Evolutionary conservation across 306 rosid genomes (phyloP).

Genomic region (Prinsepia uniflora): DNA sequence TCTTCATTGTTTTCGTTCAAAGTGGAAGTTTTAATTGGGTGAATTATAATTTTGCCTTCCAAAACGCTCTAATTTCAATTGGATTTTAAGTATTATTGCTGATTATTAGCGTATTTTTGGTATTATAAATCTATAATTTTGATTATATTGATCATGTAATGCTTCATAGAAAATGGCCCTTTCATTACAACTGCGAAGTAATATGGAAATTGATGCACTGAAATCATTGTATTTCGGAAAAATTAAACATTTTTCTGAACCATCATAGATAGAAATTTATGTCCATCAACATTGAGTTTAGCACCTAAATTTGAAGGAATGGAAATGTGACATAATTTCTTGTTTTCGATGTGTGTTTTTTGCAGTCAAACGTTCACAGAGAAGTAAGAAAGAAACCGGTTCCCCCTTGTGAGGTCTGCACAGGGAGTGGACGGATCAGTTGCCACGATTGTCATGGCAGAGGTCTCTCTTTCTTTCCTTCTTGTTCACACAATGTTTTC

Average conservation of each 20-base stretch:
- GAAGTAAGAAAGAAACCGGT: conserved; percentile 60
- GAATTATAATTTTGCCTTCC: background rate
- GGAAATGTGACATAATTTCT: background rate
- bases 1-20: background rate
- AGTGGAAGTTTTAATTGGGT: background rate
- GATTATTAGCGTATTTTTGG: background rate
- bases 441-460: conserved; percentile 66
- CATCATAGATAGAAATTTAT: no score
- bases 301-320: background rate
- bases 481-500: background rate
- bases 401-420: conserved; percentile 71
- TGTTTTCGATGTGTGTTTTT: background rate
- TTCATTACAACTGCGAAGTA: background rate
- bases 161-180: background rate
- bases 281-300: background rate
- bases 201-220: background rate
- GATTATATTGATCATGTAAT: background rate
- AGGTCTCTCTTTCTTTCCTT: conserved; percentile 26
- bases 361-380: conserved; percentile 68
- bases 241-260: background rate
- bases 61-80: background rate
- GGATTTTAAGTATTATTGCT: background rate
- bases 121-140: no score
- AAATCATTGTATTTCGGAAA: background rate
- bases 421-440: conserved; percentile 71